Base-by-base conservation (phyloP, 148 eudicot species). In the Silene conica region DNA sequence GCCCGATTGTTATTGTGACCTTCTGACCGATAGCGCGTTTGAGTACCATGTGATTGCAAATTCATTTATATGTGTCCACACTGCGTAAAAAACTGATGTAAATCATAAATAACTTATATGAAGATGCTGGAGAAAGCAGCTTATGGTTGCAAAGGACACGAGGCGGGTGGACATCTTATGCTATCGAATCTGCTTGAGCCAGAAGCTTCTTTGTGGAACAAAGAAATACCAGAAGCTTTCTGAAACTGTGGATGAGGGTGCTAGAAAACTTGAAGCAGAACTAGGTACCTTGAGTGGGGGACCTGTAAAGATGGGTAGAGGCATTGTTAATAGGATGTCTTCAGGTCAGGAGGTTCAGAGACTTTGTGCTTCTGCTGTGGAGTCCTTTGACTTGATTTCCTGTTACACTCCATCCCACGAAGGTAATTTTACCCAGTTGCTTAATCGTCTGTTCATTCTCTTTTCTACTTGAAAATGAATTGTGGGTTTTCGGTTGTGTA, bases 101-200 rank as follows among this genome's bases (percentile, higher is more conserved):
- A 56, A 71, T 66, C 16, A 66, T 13, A 43, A 59, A 15, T 6
- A 23, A 16, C 18, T 15, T 41, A 74, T 26, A 26, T 77, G 15
- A 34, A 93, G 96, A 65, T 93, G 89, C 76, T 90, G 92, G 96
- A 87, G 89, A 81, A 93, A 87, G 79, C 98, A 93, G 81, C 81
- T 93, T 65, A 70, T 65, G 16, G 79, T 77, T 48, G 92, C 96
- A 23, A 90, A 84, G 84, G 96, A 93, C 19, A 90, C 94, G 22
- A 89, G 98, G 78, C 85, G 93, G 64, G 98, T 87, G 9, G 96
- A 93, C 81, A 89, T 89, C 74, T 67, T 93, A 74, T 89, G 96
- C 78, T 93, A 89, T 76, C 93, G 98, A 31, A 78, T 91, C 56
- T 89, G 87, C 61, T 80, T 93, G 61, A 78, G 89, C 80, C 94